Percentiles rank a stretch among this genome's conserved stretches.
These are phyloP conservation scores for Dendrocalamus latiflorus DNA, from an alignment of 202 grass and related monocot species.

Conservation along the genomic window DNA sequence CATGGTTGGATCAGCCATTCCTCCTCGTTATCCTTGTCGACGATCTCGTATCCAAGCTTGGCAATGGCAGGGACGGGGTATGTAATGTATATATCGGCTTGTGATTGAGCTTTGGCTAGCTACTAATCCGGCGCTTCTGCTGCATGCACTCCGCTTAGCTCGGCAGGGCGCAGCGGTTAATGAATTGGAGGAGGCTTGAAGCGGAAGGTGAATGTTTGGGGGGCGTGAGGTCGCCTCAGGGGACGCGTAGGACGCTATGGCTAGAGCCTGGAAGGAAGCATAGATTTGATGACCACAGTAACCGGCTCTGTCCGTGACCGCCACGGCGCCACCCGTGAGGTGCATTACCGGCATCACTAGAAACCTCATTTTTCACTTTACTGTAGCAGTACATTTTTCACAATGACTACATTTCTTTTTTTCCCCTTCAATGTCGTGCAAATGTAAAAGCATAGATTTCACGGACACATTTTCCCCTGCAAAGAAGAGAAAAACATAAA, in stretches of 20 bases:
- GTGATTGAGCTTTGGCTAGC: not conserved
- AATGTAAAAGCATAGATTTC: not conserved
- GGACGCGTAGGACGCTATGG: not conserved
- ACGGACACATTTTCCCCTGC: not conserved
- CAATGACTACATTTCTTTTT: not conserved
- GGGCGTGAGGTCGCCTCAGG: not conserved
- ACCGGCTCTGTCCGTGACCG: slow-evolving; percentile 32
- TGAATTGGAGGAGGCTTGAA: slow-evolving; percentile 43
- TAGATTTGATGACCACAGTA: slow-evolving; percentile 29
- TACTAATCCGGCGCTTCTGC: not conserved
- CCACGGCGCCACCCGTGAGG: slow-evolving; percentile 48
- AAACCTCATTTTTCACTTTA: not conserved
- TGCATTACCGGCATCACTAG: slow-evolving; percentile 24
- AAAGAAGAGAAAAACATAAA: not conserved
- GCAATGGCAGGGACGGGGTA: not conserved
- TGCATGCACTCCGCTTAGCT: slow-evolving; percentile 38
- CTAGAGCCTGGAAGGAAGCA: not conserved
- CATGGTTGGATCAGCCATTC: slow-evolving; percentile 27
- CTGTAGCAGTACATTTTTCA: not conserved
- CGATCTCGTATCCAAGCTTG: slow-evolving; percentile 14
- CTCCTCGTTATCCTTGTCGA: not conserved
- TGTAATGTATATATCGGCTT: not conserved
- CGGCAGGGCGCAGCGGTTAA: not conserved
- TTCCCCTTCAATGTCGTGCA: not conserved
- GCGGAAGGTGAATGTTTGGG: slow-evolving; percentile 20